These are phyloP conservation scores for Phialemonium atrogriseum DNA, from an alignment of 2,329 filamentous ascomycete species.

Conservation along the genomic window DNA sequence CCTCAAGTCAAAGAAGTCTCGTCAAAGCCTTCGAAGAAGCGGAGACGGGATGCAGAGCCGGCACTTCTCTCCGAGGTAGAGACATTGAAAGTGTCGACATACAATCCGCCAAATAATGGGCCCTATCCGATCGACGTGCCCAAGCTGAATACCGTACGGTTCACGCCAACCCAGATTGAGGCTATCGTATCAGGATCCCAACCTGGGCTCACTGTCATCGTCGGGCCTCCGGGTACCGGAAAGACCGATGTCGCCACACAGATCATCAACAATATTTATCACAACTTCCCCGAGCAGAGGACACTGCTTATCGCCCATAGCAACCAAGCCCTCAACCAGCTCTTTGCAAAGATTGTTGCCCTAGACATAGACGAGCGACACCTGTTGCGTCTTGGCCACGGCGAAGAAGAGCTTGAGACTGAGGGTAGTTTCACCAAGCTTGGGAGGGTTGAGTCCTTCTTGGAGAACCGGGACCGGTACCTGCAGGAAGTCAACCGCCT, in stretches of 20 bases:
- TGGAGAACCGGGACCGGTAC: constrained; percentile 75
- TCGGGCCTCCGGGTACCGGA: constrained; percentile 91
- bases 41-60: constrained; percentile 69
- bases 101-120: constrained; percentile 79
- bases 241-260: constrained; percentile 99
- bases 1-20: constrained; percentile 41
- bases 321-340: constrained; percentile 93
- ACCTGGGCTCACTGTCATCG: constrained; percentile 85
- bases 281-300: constrained; percentile 90
- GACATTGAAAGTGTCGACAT: constrained; percentile 76
- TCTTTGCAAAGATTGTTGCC: constrained; percentile 96
- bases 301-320: constrained; percentile 92
- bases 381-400: constrained; percentile 83
- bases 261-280: constrained; percentile 98
- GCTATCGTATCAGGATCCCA: constrained; percentile 92
- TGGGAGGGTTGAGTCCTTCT: constrained; percentile 88
- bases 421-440: constrained; percentile 88
- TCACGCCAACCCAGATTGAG: constrained; percentile 85
- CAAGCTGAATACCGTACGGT: constrained; percentile 74
- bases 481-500: constrained; percentile 79
- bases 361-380: constrained; percentile 94
- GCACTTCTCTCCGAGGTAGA: constrained; percentile 54
- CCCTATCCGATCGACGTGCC: constrained; percentile 82
- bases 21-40: constrained; percentile 70
- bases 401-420: constrained; percentile 86